Percentiles rank a stretch among this genome's conserved stretches.
Conservation (phyloP, 345 rosid genomes). For the Nasturtium officinale region DNA sequence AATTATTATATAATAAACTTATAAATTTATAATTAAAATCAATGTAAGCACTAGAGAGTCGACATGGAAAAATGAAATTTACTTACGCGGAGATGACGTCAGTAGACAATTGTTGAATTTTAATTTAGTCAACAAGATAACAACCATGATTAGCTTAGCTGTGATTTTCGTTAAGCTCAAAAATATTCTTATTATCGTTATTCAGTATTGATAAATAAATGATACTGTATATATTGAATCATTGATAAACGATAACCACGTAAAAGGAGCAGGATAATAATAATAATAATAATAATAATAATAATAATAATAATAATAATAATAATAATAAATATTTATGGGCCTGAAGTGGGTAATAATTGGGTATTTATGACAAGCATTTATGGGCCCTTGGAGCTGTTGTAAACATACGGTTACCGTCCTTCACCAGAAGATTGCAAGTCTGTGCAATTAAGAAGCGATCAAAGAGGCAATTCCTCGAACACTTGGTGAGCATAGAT, state of each 20-base stretch:
- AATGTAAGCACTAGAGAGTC: neutral
- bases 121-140: neutral
- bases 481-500: constrained; percentile 49
- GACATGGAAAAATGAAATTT: constrained; percentile 8
- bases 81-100: constrained; percentile 8
- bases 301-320: too few relatives aligned
- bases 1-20: neutral
- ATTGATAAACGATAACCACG: neutral
- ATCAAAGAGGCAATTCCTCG: constrained; percentile 49
- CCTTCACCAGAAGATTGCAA: neutral
- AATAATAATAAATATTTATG: neutral
- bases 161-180: neutral
- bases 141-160: neutral
- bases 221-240: too few relatives aligned
- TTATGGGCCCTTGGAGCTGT: constrained; percentile 3
- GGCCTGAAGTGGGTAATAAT: neutral
- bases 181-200: neutral
- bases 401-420: neutral
- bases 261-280: neutral
- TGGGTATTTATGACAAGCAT: neutral
- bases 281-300: too few relatives aligned
- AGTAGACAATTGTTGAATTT: constrained; percentile 13
- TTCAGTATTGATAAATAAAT: too few relatives aligned
- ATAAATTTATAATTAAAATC: neutral
- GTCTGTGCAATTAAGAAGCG: neutral